These are phyloP conservation scores for Solanum bulbocastanum DNA, from an alignment of 257 asterid genomes.

Conservation along the genomic window DNA sequence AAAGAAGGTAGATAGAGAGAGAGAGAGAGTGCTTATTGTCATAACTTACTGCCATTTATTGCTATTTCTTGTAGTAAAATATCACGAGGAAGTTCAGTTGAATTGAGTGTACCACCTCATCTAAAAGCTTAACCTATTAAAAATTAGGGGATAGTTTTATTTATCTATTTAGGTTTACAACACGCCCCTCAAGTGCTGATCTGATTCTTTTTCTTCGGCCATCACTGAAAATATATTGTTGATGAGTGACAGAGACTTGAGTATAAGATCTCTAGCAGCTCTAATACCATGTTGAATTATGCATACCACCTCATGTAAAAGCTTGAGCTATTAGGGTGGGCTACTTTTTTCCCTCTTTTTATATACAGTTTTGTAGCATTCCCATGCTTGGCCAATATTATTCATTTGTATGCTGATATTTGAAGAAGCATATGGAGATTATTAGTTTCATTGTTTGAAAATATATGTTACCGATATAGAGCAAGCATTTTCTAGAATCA, in stretches of 20 bases:
- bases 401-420: not conserved
- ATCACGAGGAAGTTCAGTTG: not conserved
- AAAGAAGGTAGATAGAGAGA: slow-evolving; percentile 38
- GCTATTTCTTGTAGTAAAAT: not conserved
- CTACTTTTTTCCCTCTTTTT: not conserved
- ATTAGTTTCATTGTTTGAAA: not conserved
- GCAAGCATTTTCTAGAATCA: not conserved
- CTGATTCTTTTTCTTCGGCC: not conserved
- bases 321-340: not conserved
- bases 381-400: not conserved
- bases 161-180: not conserved
- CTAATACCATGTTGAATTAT: not conserved
- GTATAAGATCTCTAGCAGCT: not conserved
- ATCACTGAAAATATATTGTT: not conserved
- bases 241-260: not conserved
- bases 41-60: not conserved
- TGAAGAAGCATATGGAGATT: not conserved
- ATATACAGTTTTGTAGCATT: not conserved
- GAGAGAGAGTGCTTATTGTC: not conserved
- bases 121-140: not conserved
- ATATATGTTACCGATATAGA: not conserved
- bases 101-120: not conserved
- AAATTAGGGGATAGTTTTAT: not conserved
- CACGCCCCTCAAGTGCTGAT: not conserved
- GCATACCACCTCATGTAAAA: not conserved